Evolutionary conservation across 2,329 filamentous ascomycete species (phyloP).

Genomic region (Leptographium procerum): DNA sequence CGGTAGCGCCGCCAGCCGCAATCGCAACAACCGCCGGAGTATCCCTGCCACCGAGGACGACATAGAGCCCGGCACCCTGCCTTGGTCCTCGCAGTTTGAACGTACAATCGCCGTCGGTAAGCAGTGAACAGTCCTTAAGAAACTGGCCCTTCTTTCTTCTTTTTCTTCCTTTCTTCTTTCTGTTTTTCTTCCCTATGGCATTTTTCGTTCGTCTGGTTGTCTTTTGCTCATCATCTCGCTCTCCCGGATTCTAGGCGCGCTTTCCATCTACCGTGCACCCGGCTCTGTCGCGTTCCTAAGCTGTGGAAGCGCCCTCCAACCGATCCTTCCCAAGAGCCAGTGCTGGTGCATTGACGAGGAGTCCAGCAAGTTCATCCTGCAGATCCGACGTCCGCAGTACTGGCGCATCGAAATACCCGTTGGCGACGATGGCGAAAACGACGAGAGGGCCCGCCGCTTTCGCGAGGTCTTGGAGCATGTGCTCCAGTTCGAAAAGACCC

Average conservation of each 20-base stretch:
- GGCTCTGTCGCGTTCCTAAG: constrained; percentile 81
- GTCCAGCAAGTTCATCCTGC: constrained; percentile 71
- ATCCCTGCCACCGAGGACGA: constrained; percentile 18
- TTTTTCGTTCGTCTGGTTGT: not conserved
- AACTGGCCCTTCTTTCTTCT: constrained; percentile 1
- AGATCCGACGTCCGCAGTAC: constrained; percentile 72
- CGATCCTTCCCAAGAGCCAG: constrained; percentile 80
- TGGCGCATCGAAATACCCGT: constrained; percentile 82
- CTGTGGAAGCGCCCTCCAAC: constrained; percentile 71
- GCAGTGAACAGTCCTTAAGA: too few species aligned
- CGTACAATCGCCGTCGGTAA: constrained; percentile 68
- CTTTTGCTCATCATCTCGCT: not conserved
- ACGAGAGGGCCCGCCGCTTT: constrained; percentile 51
- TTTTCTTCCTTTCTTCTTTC: not conserved
- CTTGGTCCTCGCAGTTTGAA: constrained; percentile 67
- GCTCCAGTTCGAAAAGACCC: constrained; percentile 76
- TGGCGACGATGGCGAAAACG: constrained; percentile 46
- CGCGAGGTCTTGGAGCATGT: constrained; percentile 60
- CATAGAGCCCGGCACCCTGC: constrained; percentile 49
- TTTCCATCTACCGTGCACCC: constrained; percentile 77
- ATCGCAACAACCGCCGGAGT: constrained; percentile 8
- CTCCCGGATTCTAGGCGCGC: constrained; percentile 38
- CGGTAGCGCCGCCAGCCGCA: constrained; percentile 16
- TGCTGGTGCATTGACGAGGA: constrained; percentile 87
- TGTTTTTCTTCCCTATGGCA: not conserved